A percentile compares a stretch with the other conserved stretches of the same genome.
These are phyloP conservation scores for Solanum lignicaule DNA, from an alignment of 257 asterid species.

Conservation along the genomic window DNA sequence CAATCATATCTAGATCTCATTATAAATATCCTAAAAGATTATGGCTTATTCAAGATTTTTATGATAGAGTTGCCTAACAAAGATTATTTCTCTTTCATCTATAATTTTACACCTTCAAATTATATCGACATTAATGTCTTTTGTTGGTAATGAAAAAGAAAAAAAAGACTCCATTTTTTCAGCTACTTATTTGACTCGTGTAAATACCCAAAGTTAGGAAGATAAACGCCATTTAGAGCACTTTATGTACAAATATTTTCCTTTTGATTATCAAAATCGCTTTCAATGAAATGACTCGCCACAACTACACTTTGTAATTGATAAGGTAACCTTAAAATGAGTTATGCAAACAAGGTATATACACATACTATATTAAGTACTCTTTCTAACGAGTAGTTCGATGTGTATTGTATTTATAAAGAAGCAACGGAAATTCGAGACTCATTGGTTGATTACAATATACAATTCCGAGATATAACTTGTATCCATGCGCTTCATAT, in stretches of 20 bases:
- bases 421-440: too few species aligned
- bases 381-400: background rate
- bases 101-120: background rate
- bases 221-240: background rate
- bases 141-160: background rate
- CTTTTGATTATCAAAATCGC: too few species aligned
- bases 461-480: background rate
- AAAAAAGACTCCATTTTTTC: background rate
- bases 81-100: background rate
- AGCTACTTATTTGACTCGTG: background rate
- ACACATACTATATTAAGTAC: background rate
- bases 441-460: background rate
- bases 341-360: background rate
- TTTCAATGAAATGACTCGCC: background rate
- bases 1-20: too few species aligned
- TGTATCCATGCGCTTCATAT: background rate
- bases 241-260: background rate
- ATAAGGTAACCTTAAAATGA: background rate
- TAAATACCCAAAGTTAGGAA: background rate
- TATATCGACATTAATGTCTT: background rate
- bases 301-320: too few species aligned
- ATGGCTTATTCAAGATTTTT: background rate
- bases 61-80: too few species aligned
- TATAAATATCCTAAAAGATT: too few species aligned
- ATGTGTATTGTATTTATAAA: background rate